These are phyloP conservation scores for Phytopythium montanum DNA, from an alignment of 352 stramenopile genomes.

Conservation along the genomic window DNA sequence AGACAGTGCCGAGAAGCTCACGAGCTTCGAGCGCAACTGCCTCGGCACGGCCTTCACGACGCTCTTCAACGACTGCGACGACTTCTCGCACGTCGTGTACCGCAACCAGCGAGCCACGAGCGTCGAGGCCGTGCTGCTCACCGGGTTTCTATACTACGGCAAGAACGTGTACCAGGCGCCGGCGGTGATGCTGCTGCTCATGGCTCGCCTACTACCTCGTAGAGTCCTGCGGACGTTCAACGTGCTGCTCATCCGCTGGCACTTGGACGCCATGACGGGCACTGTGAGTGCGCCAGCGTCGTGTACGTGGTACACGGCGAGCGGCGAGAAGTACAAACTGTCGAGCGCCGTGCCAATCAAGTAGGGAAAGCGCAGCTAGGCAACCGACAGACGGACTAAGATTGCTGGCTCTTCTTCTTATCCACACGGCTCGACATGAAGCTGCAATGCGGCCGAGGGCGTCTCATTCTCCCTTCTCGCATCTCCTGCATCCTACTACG, in stretches of 20 bases:
- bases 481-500: no score
- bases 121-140: conserved; percentile 18
- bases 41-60: conserved; percentile 15
- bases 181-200: conserved; percentile 15
- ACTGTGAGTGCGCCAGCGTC: conserved; percentile 16
- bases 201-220: conserved; percentile 19
- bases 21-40: conserved; percentile 21
- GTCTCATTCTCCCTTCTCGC: no score
- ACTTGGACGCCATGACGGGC: conserved; percentile 16
- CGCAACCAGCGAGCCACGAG: conserved; percentile 10
- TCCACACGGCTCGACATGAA: no score
- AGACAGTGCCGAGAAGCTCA: no score
- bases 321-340: conserved; percentile 28
- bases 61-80: conserved; percentile 20
- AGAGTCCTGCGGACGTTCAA: conserved; percentile 28
- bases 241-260: conserved; percentile 23
- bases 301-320: conserved; percentile 26
- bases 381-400: no score
- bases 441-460: no score
- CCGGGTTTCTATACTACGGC: conserved; percentile 18
- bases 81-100: conserved; percentile 15
- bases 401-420: no score
- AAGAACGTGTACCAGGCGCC: conserved; percentile 17
- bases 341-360: conserved; percentile 14
- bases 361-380: no score